These are phyloP conservation scores for Erodium moschatum DNA, from an alignment of 441 rosid species.

Conservation along the genomic window DNA sequence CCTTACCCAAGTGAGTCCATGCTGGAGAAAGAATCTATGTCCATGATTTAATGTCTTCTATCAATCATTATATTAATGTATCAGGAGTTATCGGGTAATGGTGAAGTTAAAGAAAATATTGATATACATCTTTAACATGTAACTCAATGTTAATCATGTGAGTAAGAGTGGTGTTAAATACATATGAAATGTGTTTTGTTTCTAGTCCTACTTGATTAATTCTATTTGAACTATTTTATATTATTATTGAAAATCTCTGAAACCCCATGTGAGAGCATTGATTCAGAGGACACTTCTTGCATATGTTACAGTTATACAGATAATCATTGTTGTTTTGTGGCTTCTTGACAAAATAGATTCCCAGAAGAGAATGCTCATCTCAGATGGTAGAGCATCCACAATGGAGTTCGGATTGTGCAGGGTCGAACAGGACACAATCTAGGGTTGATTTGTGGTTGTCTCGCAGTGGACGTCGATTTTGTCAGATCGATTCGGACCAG, in stretches of 20 bases:
- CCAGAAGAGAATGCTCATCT: background rate
- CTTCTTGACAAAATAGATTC: slow-evolving; percentile 27
- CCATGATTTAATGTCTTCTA: slow-evolving; percentile 6
- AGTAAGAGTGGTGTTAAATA: background rate
- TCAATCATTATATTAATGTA: background rate
- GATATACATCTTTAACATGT: no score
- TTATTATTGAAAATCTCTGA: slow-evolving; percentile 9
- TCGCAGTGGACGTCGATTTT: no score
- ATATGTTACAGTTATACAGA: slow-evolving; percentile 16
- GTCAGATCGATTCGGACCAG: no score
- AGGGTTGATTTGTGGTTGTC: no score
- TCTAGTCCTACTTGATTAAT: background rate
- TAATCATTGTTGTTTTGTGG: slow-evolving; percentile 21
- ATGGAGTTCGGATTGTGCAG: no score
- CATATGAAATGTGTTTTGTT: no score
- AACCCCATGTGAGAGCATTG: slow-evolving; percentile 26
- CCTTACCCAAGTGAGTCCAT: slow-evolving; percentile 9
- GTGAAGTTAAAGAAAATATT: background rate
- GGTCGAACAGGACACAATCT: no score
- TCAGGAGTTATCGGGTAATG: background rate
- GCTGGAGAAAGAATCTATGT: slow-evolving; percentile 15
- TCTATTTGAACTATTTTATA: background rate
- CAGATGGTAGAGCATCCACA: slow-evolving; percentile 19
- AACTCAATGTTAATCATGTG: no score
- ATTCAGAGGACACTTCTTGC: slow-evolving; percentile 14